These are phyloP conservation scores for Uronychia setigera DNA, from an alignment of 73 alveolate species.

Conservation along the genomic window DNA sequence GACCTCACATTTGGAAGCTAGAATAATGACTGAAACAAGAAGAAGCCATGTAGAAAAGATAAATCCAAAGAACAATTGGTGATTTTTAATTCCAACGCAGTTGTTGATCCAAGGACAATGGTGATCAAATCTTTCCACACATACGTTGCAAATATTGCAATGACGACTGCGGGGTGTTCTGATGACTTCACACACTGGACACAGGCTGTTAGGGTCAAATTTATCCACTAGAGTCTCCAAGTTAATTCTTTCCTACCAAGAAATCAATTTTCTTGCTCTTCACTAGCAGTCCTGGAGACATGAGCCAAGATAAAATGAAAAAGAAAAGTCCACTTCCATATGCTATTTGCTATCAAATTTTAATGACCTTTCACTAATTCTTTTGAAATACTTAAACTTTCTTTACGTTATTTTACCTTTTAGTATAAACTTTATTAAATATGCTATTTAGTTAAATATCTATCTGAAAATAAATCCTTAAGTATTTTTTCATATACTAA, in stretches of 20 bases:
- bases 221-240: conserved; percentile 38
- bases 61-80: conserved; percentile 22
- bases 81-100: conserved; percentile 60
- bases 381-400: no score
- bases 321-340: conserved; percentile 8
- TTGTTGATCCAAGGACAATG: conserved; percentile 72
- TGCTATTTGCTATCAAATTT: no score
- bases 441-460: no score
- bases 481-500: no score
- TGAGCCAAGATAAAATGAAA: background rate
- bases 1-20: background rate
- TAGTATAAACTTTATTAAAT: no score
- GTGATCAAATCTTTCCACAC: conserved; percentile 80
- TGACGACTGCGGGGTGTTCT: conserved; percentile 80
- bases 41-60: conserved; percentile 7
- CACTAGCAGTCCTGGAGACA: conserved; percentile 21
- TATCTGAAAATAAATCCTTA: no score
- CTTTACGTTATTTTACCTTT: no score
- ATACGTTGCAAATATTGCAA: conserved; percentile 75
- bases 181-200: conserved; percentile 74
- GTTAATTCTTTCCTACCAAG: conserved; percentile 5
- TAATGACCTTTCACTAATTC: no score
- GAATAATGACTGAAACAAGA: conserved; percentile 1
- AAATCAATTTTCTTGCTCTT: background rate
- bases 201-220: conserved; percentile 59